Evolutionary conservation across 1,284 basidiomycete genomes (phyloP), one percentile per base, ranked within the genome.

Genomic region (Cerioporus squamosus): DNA sequence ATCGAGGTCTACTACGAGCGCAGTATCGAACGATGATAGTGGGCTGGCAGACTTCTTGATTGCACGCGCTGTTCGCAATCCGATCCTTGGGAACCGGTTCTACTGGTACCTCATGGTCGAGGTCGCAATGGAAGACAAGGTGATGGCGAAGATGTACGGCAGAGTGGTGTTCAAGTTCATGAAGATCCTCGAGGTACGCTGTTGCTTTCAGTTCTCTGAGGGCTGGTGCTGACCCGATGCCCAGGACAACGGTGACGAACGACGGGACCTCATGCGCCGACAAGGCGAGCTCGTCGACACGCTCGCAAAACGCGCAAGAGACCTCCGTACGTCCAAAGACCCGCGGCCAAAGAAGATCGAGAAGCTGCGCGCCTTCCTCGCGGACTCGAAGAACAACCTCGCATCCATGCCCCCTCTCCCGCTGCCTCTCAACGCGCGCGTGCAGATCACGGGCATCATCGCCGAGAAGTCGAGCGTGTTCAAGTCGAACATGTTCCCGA

Each of bases 81-180:
- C 83, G 1, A 82, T 95, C 0, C 79, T 99, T 1, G 97, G 95
- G 0, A 98, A 98, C 68, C 85, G 93, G 26, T 81, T 99, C 60
- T 92, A 97, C 71, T 99, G 97, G 97, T 99, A 99, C 68, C 85
- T 99, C 53, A 94, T 94, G 83, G 97, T 99, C 3, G 97, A 99
- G 74, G 90, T 87, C 24, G 84, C 84, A 8, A 76, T 88, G 36
- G 89, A 93, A 66, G 94, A 95, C 70, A 86, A 88, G 52, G 77
- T 87, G 24, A 87, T 92, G 70, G 93, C 93, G 2, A 93, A 93
- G 77, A 93, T 98, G 88, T 99, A 95, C 70, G 91, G 88, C 1
- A 84, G 90, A 50, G 93, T 99, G 1, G 92, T 93, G 10, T 93
- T 86, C 75, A 90, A 89, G 59, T 98, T 95, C 70, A 90, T 94